Percentiles rank a stretch among this genome's conserved stretches.
Evolutionary conservation across 1,139 yeast genomes (phyloP).

Genomic region (Lodderomyces beijingensis): DNA sequence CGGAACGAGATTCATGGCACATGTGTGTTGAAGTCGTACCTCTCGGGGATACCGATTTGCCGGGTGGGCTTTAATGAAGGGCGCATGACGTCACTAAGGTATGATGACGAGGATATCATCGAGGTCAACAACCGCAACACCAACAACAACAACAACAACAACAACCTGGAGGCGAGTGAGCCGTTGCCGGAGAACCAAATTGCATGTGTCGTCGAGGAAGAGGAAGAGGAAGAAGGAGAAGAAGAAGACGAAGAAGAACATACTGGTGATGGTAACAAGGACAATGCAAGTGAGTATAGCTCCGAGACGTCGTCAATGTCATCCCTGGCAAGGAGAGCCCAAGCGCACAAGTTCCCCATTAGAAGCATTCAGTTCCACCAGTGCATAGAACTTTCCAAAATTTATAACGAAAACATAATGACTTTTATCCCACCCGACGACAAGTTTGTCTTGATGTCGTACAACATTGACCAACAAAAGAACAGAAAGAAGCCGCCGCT

Average conservation of each 20-base stretch:
- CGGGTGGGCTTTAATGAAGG: conserved; percentile 41
- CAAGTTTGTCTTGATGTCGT: conserved; percentile 36
- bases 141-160: too few relatives aligned
- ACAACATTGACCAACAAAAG: conserved; percentile 38
- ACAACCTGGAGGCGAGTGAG: background rate
- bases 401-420: conserved; percentile 36
- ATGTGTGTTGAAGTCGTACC: conserved; percentile 37
- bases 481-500: conserved; percentile 34
- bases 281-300: background rate
- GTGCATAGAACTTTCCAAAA: conserved; percentile 37
- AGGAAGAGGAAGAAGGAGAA: conserved; percentile 15
- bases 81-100: conserved; percentile 26
- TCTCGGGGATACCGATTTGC: conserved; percentile 47
- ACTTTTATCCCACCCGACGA: conserved; percentile 48
- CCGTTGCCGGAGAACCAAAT: conserved; percentile 18
- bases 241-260: background rate
- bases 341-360: conserved; percentile 25
- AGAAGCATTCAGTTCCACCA: conserved; percentile 46
- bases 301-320: background rate
- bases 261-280: background rate
- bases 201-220: conserved; percentile 13
- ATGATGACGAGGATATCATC: conserved; percentile 10
- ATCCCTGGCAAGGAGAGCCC: background rate
- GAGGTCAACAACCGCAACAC: conserved; percentile 2
- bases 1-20: conserved; percentile 36